A percentile compares a stretch with the other conserved stretches of the same genome.
phyloP scores from a whole-genome alignment of 2,329 filamentous ascomycete genomes.

The Zarea fungicola region DNA sequence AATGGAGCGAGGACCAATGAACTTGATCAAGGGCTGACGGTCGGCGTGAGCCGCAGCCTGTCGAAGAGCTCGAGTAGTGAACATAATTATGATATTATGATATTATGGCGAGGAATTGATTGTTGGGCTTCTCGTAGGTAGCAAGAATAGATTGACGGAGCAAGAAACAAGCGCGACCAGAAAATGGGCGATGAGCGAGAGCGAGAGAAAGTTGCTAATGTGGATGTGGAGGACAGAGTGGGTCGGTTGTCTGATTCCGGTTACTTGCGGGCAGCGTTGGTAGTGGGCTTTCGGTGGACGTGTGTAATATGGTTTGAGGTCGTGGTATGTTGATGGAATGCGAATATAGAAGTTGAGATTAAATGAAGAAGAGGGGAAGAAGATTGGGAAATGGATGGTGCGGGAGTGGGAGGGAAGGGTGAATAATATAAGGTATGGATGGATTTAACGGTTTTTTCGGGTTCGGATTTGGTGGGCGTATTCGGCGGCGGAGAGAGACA shows the following conservation, averaged over 20 bases:
- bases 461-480: background rate
- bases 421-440: constrained; percentile 4
- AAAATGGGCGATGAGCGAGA: background rate
- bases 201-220: background rate
- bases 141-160: background rate
- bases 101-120: constrained; percentile 6
- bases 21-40: constrained; percentile 57
- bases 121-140: background rate
- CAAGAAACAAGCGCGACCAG: background rate
- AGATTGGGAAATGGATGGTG: background rate
- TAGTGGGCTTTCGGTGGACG: no score
- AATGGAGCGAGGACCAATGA: constrained; percentile 55
- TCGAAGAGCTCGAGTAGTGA: constrained; percentile 51
- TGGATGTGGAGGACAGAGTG: background rate
- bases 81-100: constrained; percentile 36
- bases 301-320: background rate
- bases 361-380: background rate
- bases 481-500: background rate
- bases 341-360: background rate
- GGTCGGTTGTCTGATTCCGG: constrained; percentile 6
- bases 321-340: background rate
- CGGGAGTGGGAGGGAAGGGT: background rate
- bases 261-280: constrained; percentile 4
- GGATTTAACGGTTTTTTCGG: no score
- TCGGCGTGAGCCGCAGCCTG: constrained; percentile 55